phyloP scores from a whole-genome alignment of 2,329 filamentous ascomycete genomes.

The Pyricularia grisea region DNA sequence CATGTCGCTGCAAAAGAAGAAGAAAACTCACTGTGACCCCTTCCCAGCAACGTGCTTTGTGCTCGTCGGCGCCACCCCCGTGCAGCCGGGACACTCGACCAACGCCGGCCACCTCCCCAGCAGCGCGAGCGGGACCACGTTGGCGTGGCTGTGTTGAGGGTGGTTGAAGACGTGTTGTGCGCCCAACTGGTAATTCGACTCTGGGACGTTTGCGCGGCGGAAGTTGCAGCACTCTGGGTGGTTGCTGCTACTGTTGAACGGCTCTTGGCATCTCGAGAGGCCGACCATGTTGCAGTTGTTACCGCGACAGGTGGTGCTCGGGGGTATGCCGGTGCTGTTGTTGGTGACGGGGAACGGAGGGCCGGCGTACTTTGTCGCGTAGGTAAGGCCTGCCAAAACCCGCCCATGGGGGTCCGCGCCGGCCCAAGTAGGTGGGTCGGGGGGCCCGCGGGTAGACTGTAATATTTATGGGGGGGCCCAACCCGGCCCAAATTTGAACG shows the following conservation, averaged over 20 bases:
- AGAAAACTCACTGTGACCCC: not conserved
- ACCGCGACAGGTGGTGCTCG: too few species aligned
- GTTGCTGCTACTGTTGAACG: not conserved
- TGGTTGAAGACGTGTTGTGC: not conserved
- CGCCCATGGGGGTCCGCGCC: too few species aligned
- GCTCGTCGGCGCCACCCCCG: conserved; percentile 1
- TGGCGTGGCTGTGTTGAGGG: conserved; percentile 46
- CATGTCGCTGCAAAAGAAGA: not conserved
- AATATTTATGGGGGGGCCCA: too few species aligned
- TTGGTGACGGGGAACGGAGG: not conserved
- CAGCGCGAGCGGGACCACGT: conserved; percentile 7
- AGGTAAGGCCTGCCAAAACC: too few species aligned
- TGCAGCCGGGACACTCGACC: conserved; percentile 7
- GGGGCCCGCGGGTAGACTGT: too few species aligned
- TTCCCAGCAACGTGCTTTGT: not conserved
- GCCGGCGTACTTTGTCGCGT: not conserved
- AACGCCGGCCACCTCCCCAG: conserved; percentile 7
- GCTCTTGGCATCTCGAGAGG: not conserved
- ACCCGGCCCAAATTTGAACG: too few species aligned
- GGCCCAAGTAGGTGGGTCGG: too few species aligned
- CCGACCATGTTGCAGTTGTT: not conserved
- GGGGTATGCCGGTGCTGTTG: not conserved
- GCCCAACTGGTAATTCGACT: not conserved
- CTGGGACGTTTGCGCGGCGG: not conserved
- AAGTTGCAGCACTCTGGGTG: not conserved